phyloP scores from a whole-genome alignment of 2,329 filamentous ascomycete genomes.

The Fusarium sp. region DNA sequence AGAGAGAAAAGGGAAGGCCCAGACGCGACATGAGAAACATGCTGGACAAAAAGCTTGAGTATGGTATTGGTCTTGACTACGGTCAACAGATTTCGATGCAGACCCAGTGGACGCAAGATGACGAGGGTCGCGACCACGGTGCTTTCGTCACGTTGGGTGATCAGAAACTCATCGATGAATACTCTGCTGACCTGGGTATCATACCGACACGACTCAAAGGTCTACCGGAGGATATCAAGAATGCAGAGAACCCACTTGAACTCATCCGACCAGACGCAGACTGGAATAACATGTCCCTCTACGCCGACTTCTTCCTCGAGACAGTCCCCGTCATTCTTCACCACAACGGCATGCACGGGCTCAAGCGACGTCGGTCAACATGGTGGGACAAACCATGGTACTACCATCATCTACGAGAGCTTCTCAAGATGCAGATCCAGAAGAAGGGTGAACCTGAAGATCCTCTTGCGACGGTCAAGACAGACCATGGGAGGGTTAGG shows the following conservation, averaged over 20 bases:
- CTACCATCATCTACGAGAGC: background rate
- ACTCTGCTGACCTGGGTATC: background rate
- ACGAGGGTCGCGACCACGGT: background rate
- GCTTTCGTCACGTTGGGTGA: background rate
- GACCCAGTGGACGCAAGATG: background rate
- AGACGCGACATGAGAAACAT: accelerated
- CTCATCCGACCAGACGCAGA: background rate
- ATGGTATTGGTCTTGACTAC: background rate
- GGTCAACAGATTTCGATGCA: background rate
- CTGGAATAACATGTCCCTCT: constrained; percentile 1
- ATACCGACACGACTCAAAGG: background rate
- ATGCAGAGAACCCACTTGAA: background rate
- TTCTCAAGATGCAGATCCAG: background rate
- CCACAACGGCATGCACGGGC: background rate
- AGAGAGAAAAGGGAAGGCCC: background rate
- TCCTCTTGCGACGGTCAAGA: background rate
- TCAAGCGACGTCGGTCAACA: background rate
- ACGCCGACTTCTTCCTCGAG: background rate
- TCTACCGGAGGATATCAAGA: background rate
- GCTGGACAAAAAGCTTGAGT: background rate
- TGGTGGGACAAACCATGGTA: constrained; percentile 15
- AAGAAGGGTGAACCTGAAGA: background rate
- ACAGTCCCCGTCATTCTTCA: background rate
- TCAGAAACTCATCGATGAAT: background rate
- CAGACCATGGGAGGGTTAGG: background rate